Evolutionary conservation across 2,329 filamentous ascomycete genomes (phyloP), one percentile per base, ranked within the genome.

Genomic region (Chrysoporthe puriensis): DNA sequence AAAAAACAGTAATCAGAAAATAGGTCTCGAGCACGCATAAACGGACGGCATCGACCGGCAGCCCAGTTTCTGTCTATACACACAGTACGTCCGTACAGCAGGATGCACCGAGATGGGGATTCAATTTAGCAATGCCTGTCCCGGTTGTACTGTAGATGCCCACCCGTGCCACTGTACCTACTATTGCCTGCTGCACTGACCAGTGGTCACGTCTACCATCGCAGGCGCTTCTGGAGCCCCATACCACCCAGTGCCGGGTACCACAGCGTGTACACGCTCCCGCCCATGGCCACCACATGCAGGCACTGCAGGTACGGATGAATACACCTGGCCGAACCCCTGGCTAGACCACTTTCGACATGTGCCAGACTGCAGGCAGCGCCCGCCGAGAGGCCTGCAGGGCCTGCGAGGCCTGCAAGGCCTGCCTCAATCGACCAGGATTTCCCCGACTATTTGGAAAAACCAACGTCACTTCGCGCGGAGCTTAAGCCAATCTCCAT

Each of bases 41-140:
- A 26, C 26, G 26, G 26, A 54, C 4, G 50, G 50, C 50, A 54
- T 16, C 50, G 6, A 26, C 26, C 48, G 26, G 50, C 3, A 13
- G 50, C 21, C 50, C 50, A 32, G 14, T 57, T 57, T 32, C 54
- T 40, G 32, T 36, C 54, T 57, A 26, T 26, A 26, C 26, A 26
- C 26, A 26, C 26, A 26, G 26, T 26, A 26, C 26, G 26, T 2
- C 26, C 26, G 54, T 32, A 57, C 62, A 63, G 42, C 26, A 52
- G 58, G 65, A 68, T 68, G 63, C 66, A 52, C 32, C 58, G 50
- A 57, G 63, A 68, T 65, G 59, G 67, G 44, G 63, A 57, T 57
- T 57, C 54, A 57, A 57, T 57, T n/a, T 57, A 34, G 34, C 34
- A 36, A 57, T 57, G 54, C 54, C 54, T 57, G 54, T 57, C 54